A percentile compares a stretch with the other conserved stretches of the same genome.
These are phyloP conservation scores for Chlamydomonas eustigma DNA, from an alignment of 139 green algal species.

Conservation along the genomic window DNA sequence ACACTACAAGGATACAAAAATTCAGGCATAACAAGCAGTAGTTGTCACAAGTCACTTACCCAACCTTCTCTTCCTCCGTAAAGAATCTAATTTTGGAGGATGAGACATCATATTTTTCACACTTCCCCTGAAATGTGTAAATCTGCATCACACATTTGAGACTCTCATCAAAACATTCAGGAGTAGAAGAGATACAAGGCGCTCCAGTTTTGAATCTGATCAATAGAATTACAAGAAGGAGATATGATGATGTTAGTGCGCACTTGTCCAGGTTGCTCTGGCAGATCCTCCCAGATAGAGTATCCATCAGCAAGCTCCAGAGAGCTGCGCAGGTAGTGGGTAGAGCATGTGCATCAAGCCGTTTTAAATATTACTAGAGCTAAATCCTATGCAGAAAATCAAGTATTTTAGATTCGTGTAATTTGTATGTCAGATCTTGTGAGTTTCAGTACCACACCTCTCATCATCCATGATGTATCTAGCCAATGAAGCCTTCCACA, in stretches of 20 bases:
- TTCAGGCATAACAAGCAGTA: too few species aligned
- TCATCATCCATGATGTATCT: slow-evolving; percentile 32
- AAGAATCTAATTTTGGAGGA: neutral
- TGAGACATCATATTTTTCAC: slow-evolving; percentile 29
- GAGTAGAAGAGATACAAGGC: too few species aligned
- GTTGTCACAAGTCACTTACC: neutral
- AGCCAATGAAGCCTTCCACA: slow-evolving; percentile 37
- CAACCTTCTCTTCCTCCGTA: slow-evolving; percentile 13
- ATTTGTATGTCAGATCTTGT: neutral
- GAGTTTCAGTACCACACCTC: neutral
- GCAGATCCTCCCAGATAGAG: slow-evolving; percentile 41
- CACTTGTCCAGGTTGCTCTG: slow-evolving; percentile 34
- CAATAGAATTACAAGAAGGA: too few species aligned
- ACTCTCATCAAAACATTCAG: neutral
- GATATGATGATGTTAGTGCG: too few species aligned
- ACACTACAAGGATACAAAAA: too few species aligned
- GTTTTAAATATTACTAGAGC: neutral
- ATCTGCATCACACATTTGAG: slow-evolving; percentile 24
- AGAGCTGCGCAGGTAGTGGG: neutral
- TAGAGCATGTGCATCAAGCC: too few species aligned
- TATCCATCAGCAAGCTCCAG: slow-evolving; percentile 32
- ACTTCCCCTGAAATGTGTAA: slow-evolving; percentile 32
- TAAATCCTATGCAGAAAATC: neutral
- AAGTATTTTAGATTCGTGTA: neutral
- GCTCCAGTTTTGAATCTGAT: too few species aligned